Evolutionary conservation across 306 rosid species (phyloP).

Genomic region (Begonia peltatifolia): DNA sequence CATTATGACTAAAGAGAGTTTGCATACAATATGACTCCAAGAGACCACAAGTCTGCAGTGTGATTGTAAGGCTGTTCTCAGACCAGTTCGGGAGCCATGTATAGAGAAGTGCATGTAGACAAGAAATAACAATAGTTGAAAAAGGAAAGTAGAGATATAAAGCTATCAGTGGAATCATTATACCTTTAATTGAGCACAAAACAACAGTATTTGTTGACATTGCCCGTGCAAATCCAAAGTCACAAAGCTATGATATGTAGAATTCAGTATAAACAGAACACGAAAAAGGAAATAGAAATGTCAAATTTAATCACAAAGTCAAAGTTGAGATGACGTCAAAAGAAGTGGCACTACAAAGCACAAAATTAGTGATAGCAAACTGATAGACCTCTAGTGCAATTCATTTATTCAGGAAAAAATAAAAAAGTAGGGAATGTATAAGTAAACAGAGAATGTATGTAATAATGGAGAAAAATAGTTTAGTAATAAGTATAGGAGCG

Average conservation of each 20-base stretch:
- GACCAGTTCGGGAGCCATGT: constrained; percentile 98
- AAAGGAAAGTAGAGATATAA: constrained; percentile 1
- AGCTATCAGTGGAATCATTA: constrained; percentile 14
- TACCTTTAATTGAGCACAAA: constrained; percentile 93
- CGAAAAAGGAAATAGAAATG: no score
- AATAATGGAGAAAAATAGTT: no score
- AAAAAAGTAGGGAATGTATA: no score
- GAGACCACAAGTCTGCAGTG: constrained; percentile 97
- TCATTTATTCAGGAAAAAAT: no score
- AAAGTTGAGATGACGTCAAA: no score
- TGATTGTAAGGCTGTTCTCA: constrained; percentile 95
- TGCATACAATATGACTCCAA: constrained; percentile 88
- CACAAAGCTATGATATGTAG: constrained; percentile 63
- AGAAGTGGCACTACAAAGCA: no score
- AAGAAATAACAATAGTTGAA: constrained; percentile 1
- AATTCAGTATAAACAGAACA: not conserved
- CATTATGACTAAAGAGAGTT: not conserved
- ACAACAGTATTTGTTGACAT: constrained; percentile 97
- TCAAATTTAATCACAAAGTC: no score
- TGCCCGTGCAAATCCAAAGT: constrained; percentile 99
- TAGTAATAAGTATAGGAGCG: no score
- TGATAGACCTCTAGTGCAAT: no score
- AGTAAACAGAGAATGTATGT: no score
- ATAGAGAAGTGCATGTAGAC: constrained; percentile 73
- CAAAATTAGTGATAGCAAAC: no score